Evolutionary conservation across 169 alveolate genomes (phyloP).

Genomic region (Besnoitia besnoiti): DNA sequence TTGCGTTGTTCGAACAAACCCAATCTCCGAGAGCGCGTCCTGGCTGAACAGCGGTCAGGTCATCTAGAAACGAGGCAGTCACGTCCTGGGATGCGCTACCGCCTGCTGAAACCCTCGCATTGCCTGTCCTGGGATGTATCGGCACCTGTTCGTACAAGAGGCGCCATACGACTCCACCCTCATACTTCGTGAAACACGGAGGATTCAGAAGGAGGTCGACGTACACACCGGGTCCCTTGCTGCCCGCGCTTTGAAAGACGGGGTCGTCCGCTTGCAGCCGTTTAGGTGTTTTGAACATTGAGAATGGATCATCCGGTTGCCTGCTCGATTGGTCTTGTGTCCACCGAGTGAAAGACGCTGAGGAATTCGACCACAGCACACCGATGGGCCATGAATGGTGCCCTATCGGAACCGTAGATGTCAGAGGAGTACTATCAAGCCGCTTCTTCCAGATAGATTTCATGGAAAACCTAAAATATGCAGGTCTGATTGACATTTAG

Average conservation of each 20-base stretch:
- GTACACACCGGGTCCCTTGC: neutral
- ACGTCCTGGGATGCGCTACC: neutral
- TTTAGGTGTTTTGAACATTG: constrained; percentile 25
- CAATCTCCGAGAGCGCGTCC: constrained; percentile 22
- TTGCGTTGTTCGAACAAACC: constrained; percentile 78
- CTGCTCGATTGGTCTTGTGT: constrained; percentile 28
- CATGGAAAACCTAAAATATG: no score
- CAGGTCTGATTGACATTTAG: no score
- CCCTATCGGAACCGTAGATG: neutral
- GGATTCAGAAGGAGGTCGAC: constrained; percentile 63
- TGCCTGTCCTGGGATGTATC: neutral
- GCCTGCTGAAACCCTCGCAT: neutral
- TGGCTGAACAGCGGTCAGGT: neutral
- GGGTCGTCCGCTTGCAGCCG: neutral
- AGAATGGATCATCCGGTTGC: constrained; percentile 46
- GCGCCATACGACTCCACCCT: constrained; percentile 65
- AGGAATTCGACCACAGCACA: neutral
- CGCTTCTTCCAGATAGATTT: no score
- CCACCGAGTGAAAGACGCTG: constrained; percentile 64
- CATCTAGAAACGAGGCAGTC: neutral
- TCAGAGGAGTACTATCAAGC: neutral
- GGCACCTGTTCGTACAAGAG: constrained; percentile 40
- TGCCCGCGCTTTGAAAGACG: neutral
- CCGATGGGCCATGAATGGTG: neutral
- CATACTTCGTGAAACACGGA: constrained; percentile 58